Evolutionary conservation across 2,329 filamentous ascomycete genomes (phyloP).

Genomic region (Penicillium nordicum): DNA sequence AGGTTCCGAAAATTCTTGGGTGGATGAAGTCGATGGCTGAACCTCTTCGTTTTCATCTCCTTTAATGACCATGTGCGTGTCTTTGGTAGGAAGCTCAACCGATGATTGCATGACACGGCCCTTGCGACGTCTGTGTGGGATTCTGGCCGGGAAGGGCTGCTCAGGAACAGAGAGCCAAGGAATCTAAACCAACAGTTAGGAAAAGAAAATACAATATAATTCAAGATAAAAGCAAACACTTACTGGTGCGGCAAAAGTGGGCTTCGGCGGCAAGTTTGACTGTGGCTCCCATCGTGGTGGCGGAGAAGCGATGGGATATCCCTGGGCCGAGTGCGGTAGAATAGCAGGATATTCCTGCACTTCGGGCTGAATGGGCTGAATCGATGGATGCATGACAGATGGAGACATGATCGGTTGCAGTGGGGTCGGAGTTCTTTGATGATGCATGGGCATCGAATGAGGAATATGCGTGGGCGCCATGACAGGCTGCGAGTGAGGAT

Average conservation of each 20-base stretch:
- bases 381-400: constrained; percentile 26
- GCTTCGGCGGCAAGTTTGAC: constrained; percentile 22
- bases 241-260: constrained; percentile 50
- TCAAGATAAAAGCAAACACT: constrained; percentile 17
- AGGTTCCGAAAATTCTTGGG: constrained; percentile 40
- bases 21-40: constrained; percentile 18
- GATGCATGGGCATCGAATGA: constrained; percentile 36
- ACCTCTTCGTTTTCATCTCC: constrained; percentile 20
- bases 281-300: constrained; percentile 26
- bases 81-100: constrained; percentile 53
- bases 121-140: constrained; percentile 47
- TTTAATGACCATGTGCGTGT: constrained; percentile 25
- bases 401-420: constrained; percentile 38
- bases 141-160: constrained; percentile 52
- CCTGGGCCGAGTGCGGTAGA: constrained; percentile 23
- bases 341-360: constrained; percentile 28
- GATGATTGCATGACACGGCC: constrained; percentile 35
- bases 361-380: constrained; percentile 29
- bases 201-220: not conserved
- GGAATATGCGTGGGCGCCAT: constrained; percentile 39
- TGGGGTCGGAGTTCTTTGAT: constrained; percentile 37
- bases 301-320: constrained; percentile 37
- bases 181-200: constrained; percentile 39
- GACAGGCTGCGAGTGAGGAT: constrained; percentile 41
- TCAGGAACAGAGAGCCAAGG: constrained; percentile 60